These are phyloP conservation scores for Kluyveromyces wickerhamii DNA, from an alignment of 805 yeast genomes.

Conservation along the genomic window DNA sequence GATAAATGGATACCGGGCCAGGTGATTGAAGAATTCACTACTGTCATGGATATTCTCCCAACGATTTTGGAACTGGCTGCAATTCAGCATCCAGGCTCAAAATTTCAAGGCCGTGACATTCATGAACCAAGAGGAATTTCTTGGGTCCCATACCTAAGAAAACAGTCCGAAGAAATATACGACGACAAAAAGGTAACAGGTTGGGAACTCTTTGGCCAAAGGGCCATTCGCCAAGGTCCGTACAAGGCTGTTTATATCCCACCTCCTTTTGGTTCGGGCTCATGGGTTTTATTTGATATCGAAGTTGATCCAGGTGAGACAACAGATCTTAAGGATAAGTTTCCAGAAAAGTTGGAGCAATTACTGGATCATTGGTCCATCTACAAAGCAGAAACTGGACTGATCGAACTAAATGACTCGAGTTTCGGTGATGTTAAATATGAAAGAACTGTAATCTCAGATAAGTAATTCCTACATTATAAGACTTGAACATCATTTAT, in stretches of 20 bases:
- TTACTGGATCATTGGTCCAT: conserved; percentile 42
- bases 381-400: conserved; percentile 45
- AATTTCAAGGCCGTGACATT: conserved; percentile 37
- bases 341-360: conserved; percentile 34
- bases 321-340: conserved; percentile 32
- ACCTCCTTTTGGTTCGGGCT: conserved; percentile 39
- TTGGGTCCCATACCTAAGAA: conserved; percentile 34
- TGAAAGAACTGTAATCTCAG: conserved; percentile 5
- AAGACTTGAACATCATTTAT: too few species aligned
- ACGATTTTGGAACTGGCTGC: conserved; percentile 45
- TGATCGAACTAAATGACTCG: conserved; percentile 27
- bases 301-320: conserved; percentile 45
- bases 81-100: conserved; percentile 36
- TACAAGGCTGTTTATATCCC: conserved; percentile 44
- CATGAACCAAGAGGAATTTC: conserved; percentile 40
- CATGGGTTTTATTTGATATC: conserved; percentile 43
- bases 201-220: conserved; percentile 53
- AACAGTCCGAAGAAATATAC: conserved; percentile 29
- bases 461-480: too few species aligned
- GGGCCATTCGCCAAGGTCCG: conserved; percentile 43
- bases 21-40: conserved; percentile 36
- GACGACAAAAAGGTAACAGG: conserved; percentile 40
- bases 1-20: conserved; percentile 22
- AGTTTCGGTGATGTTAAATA: conserved; percentile 5
- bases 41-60: conserved; percentile 56